A percentile compares a stretch with the other conserved stretches of the same genome.
Evolutionary conservation across 2,329 filamentous ascomycete species (phyloP).

Genomic region (Fusarium marasasianum): DNA sequence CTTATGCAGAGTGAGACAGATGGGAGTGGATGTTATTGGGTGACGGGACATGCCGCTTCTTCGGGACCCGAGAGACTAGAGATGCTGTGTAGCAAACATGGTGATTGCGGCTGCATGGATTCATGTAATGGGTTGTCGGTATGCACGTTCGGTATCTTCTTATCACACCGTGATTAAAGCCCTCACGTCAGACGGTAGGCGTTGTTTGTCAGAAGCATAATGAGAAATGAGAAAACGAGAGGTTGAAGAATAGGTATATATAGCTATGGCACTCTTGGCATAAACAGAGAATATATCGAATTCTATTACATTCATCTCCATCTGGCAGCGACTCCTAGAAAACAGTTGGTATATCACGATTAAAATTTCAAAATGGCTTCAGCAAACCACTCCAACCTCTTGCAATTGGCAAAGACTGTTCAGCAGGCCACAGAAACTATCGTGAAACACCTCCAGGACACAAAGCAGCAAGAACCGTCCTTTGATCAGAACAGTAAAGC

Average conservation of each 20-base stretch:
- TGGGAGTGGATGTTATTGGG: not conserved
- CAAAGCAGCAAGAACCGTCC: not conserved
- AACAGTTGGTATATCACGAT: fast-evolving
- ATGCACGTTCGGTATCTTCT: not conserved
- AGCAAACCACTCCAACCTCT: not conserved
- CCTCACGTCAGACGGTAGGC: not conserved
- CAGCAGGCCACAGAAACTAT: not conserved
- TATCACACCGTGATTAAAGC: not conserved
- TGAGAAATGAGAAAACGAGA: no score
- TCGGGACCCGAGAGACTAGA: not conserved
- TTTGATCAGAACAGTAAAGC: not conserved
- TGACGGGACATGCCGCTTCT: not conserved
- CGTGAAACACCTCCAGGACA: not conserved
- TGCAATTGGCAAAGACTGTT: not conserved
- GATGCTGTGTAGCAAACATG: not conserved
- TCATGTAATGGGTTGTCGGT: no score
- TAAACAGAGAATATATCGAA: not conserved
- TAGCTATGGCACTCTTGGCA: fast-evolving
- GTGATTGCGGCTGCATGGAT: not conserved
- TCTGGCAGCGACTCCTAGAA: not conserved
- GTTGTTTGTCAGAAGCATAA: not conserved
- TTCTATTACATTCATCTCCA: not conserved
- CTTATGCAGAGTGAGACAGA: not conserved
- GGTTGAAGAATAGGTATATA: not conserved
- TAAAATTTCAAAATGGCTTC: not conserved